Base-by-base conservation (phyloP, 345 rosid species). In the Salix caprea region DNA sequence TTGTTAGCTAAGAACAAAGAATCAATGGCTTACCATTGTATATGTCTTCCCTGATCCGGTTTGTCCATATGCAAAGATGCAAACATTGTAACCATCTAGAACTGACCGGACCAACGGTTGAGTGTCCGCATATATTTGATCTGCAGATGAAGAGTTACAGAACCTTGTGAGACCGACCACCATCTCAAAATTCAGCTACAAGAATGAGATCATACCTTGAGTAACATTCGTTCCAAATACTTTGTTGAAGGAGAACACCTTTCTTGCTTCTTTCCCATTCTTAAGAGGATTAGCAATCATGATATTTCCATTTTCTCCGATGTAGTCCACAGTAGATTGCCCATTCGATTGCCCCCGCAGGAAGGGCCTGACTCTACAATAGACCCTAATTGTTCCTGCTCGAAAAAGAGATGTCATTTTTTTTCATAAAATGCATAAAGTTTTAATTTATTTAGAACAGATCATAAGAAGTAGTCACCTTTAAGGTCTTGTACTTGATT, bases 401-500 rank as follows among this genome's bases (percentile, higher is more conserved):
- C 26, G 11, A 11, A 86, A 32, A 71, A 42, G 40, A 62, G 36
- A 28, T 62, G 70, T 68, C 5, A 72, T 26, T 14, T 13, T 19
- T 19, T 4, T 39, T 39, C 68, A 69, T 11, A 58, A 24, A 65
- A 28, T 16, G 50, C 46, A 10, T 28, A 15, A 4, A 44, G 26
- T 60, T n/a, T 67, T 14, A 36, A 26, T 4, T 28, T 50, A 44
- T 26, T 16, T n/a, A 2, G 21, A 62, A 34, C n/a, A 67, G 1
- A 12, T 15, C 50, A 6, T 32, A 69, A 65, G 9, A 79, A 66
- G 37, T 56, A 3, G 42, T 30, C 26, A 92, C 99, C 99, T 91
- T 95, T 95, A 65, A 95, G 97, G 81, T 93, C 99, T 81, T 95
- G 99, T 60, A 93, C 99, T 89, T 96, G 98, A 90, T 96, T 93